Base-by-base conservation (phyloP, 192 early-diverging fungal species). In the Coemansia sp. region DNA sequence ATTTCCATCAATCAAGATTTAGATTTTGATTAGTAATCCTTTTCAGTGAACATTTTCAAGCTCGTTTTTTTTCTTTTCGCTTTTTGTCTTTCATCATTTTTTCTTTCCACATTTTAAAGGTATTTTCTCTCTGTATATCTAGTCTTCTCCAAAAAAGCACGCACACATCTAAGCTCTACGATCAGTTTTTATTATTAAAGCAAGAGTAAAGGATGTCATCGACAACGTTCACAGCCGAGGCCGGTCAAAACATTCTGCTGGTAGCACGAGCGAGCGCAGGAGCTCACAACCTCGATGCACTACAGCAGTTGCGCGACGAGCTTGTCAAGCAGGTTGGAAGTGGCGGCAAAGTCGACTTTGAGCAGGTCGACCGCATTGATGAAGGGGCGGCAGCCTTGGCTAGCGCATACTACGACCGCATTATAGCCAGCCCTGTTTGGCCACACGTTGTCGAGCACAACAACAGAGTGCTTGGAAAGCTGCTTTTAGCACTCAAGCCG, bases 331-430 rank as follows among this genome's bases (percentile, higher is more conserved):
- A 83, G 38, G 80, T 85, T 12, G 89, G 89, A 33, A 83, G 75
- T 33, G 33, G 67, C 18, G 92, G 88, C 6, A 77, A 64, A 17
- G 88, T 94, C 10, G 82, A 85, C 34, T 96, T 96, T 88, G 94
- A 96, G 80, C 90, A 91, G 64, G 72, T 93, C 10, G 93, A 96
- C 68, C 81, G 93, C 63, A 76, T 96, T 25, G 82, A 85, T 11
- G 82, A 84, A 48, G 75, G 70, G 25, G 42, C 77, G 76, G 91
- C 85, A 48, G 50, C 80, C 11, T 69, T 91, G 45, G 71, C 83
- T 14, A 79, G 75, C 25, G 80, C 86, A 14, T 71, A 80, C 5
- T 89, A 87, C 50, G 91, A 91, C 73, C 49, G 77, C 38, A 83
- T 88, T 17, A 80, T 91, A 48, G 83, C 87, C 14, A 84, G 85